A percentile compares a stretch with the other conserved stretches of the same genome.
phyloP scores from a whole-genome alignment of 2,329 filamentous ascomycete genomes.

The Fusarium sp. region DNA sequence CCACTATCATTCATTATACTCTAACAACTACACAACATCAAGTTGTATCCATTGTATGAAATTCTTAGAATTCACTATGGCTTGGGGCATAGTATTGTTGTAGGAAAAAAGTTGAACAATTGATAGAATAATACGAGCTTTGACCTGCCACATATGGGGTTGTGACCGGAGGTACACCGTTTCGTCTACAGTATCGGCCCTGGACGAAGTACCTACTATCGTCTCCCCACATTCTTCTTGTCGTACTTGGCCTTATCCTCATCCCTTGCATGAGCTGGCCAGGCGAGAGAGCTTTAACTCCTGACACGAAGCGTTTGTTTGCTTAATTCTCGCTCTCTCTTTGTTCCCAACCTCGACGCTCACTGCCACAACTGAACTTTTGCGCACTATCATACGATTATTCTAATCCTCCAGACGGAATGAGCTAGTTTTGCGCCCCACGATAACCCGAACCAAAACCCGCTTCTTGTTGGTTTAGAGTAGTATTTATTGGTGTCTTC shows the following conservation, averaged over 20 bases:
- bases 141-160: not conserved
- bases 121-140: not conserved
- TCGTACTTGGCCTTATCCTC: slow-evolving; percentile 25
- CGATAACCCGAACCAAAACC: slow-evolving; percentile 36
- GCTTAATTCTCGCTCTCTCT: slow-evolving; percentile 11
- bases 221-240: slow-evolving; percentile 25
- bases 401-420: slow-evolving; percentile 32
- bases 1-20: not conserved
- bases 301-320: slow-evolving; percentile 31
- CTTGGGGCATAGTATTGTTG: slow-evolving; percentile 1
- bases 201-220: slow-evolving; percentile 8
- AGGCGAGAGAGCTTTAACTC: slow-evolving; percentile 29
- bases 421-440: slow-evolving; percentile 42
- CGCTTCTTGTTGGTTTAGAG: slow-evolving; percentile 34
- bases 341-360: slow-evolving; percentile 9
- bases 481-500: slow-evolving; percentile 33
- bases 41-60: not conserved
- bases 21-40: not conserved
- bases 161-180: not conserved
- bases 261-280: slow-evolving; percentile 35
- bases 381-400: slow-evolving; percentile 3
- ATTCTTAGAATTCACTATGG: not conserved
- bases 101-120: not conserved
- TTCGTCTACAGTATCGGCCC: not conserved
- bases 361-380: not conserved